Evolutionary conservation across 768 basidiomycete species (phyloP), one percentile per base, ranked within the genome.

Genomic region (Agrocybe pediades): DNA sequence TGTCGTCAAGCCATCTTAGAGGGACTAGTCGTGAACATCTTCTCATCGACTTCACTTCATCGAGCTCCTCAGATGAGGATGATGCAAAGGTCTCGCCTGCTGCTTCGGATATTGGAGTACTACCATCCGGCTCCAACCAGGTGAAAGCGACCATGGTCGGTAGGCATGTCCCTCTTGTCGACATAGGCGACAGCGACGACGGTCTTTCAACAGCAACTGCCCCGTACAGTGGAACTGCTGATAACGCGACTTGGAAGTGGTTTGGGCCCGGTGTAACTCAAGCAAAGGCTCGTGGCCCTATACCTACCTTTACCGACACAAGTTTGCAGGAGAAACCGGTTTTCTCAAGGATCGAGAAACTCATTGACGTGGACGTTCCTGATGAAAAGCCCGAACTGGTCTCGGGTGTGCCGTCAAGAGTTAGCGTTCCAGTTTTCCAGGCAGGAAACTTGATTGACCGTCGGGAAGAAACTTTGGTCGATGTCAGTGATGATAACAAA

Each of bases 21-120:
- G 40, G 56, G 21, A 44, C 46, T 11, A 59, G 59, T 41, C 39
- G 56, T 25, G 64, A 65, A 41, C 60, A 62, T 20, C 56, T 65
- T 9, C 58, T 67, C 29, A 63, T 67, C 39, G 66, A 67, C 49
- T 62, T 67, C 40, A 51, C 61, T 2, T 62, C 64, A 16, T 63
- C 62, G 13, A 33, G 50, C 2, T 57, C 56, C n/a, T 57, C 60
- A 6, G 56, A 55, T 11, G 53, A 57, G 4, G 58, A 57, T 9
- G 58, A 50, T 16, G 25, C 49, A n/a, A 48, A 49, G 24, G 51
- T 60, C n/a, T 65, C 64, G 3, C 61, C 61, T 5, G 58, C 62
- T 23, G 54, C 62, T 11, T 63, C 62, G 8, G 61, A 65, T 45
- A 62, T 64, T 23, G 61, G 59, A 6, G 47, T 62, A 21, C 45